A percentile compares a stretch with the other conserved stretches of the same genome.
These are phyloP conservation scores for Cucurbita ficifolia DNA, from an alignment of 306 rosid genomes.

Conservation along the genomic window DNA sequence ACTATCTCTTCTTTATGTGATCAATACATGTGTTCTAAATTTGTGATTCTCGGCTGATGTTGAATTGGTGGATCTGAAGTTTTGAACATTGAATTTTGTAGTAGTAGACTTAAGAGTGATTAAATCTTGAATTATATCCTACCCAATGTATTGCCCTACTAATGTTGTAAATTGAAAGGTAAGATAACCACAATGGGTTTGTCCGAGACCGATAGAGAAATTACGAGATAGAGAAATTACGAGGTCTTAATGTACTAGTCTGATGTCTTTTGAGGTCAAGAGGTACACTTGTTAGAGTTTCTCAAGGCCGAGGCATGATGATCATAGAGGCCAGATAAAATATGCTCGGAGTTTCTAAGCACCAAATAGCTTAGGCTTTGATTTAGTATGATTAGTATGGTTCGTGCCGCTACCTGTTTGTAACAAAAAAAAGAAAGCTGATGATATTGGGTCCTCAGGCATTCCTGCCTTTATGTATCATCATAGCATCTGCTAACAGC, in stretches of 20 bases:
- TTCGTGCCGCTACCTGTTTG: not conserved
- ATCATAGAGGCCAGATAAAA: not conserved
- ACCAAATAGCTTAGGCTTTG: not conserved
- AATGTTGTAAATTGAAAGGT: not conserved
- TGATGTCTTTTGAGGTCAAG: not conserved
- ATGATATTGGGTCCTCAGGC: not conserved
- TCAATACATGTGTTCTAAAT: not conserved
- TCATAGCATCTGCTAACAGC: not conserved
- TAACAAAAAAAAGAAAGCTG: not conserved
- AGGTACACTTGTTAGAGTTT: not conserved
- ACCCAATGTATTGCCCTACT: not conserved
- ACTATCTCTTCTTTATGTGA: not conserved
- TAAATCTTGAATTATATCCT: not conserved
- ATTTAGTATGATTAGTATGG: not conserved
- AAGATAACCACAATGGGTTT: not conserved
- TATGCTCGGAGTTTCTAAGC: not conserved
- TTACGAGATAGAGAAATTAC: no score
- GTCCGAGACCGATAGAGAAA: not conserved
- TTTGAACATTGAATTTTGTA: not conserved
- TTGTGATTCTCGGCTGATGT: not conserved
- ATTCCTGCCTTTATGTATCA: not conserved
- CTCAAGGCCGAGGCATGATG: not conserved
- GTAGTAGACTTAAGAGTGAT: not conserved
- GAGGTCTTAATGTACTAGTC: not conserved
- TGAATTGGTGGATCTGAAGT: not conserved